Conservation (phyloP, 345 rosid species). For the Gossypium stocksii region DNA sequence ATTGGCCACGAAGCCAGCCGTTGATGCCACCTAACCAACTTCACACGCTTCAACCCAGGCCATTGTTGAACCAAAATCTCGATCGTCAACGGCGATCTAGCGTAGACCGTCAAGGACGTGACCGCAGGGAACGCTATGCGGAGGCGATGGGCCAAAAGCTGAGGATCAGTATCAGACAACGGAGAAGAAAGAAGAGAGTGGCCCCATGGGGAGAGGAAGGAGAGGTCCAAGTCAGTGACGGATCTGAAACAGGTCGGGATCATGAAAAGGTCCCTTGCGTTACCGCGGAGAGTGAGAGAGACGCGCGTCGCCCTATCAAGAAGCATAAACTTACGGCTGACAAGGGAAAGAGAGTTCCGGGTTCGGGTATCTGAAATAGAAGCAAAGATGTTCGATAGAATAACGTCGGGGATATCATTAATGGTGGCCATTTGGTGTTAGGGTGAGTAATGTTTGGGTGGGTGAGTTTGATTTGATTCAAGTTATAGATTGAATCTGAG, state of each 20-base stretch:
- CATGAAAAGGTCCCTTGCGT: conserved; percentile 55
- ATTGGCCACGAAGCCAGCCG: conserved; percentile 34
- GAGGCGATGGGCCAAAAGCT: conserved; percentile 51
- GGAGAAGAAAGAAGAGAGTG: conserved; percentile 42
- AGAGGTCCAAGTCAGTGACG: conserved; percentile 67
- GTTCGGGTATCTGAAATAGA: conserved; percentile 56
- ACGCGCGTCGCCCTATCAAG: conserved; percentile 74
- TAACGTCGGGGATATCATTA: conserved; percentile 67
- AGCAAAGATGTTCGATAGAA: conserved; percentile 49
- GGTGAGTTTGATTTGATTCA: no score
- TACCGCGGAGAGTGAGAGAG: conserved; percentile 82
- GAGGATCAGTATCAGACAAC: conserved; percentile 29
- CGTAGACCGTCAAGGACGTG: conserved; percentile 46
- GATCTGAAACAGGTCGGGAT: conserved; percentile 64
- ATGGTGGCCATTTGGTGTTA: conserved; percentile 22
- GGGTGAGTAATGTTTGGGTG: no score
- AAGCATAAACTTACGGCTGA: conserved; percentile 52
- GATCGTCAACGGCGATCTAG: conserved; percentile 50
- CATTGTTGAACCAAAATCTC: conserved; percentile 57
- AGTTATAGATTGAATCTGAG: not conserved
- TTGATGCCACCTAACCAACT: conserved; percentile 86
- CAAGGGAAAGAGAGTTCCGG: conserved; percentile 71
- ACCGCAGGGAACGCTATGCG: conserved; percentile 50
- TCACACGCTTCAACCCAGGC: conserved; percentile 51
- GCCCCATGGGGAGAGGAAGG: conserved; percentile 87